A percentile compares a stretch with the other conserved stretches of the same genome.
phyloP scores from a whole-genome alignment of 257 asterid species.

The Agastache rugosa region DNA sequence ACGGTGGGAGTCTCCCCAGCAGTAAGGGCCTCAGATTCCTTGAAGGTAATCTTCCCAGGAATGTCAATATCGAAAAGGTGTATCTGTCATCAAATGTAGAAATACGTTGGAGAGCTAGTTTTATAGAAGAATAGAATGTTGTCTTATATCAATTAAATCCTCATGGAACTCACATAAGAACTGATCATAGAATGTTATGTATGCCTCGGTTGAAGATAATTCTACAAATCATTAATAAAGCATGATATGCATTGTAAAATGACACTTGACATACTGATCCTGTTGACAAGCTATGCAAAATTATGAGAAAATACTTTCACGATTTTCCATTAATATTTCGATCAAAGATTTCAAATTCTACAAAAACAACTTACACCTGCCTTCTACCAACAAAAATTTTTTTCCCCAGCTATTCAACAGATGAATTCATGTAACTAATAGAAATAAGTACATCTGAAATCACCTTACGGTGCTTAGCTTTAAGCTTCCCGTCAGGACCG shows the following conservation, averaged over 20 bases:
- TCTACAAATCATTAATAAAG: neutral
- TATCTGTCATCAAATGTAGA: slow-evolving; percentile 54
- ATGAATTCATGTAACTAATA: slow-evolving; percentile 8
- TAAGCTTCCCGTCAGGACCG: slow-evolving; percentile 83
- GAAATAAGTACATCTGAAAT: slow-evolving; percentile 26
- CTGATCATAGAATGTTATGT: neutral
- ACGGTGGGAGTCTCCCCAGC: slow-evolving; percentile 90
- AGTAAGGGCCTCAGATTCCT: slow-evolving; percentile 85
- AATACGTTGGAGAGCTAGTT: slow-evolving; percentile 23
- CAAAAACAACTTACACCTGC: too few species aligned
- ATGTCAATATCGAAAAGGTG: slow-evolving; percentile 95
- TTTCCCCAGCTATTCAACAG: neutral
- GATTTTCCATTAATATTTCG: neutral
- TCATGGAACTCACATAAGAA: neutral
- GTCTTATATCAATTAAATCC: neutral
- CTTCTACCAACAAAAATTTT: neutral
- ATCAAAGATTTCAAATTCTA: neutral
- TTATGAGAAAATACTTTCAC: neutral
- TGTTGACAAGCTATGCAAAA: slow-evolving; percentile 6
- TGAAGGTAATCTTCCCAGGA: slow-evolving; percentile 85
- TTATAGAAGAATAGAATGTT: neutral
- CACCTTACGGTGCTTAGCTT: slow-evolving; percentile 97
- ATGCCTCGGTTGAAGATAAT: slow-evolving; percentile 8
- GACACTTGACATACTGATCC: slow-evolving; percentile 12
- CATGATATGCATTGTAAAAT: neutral